phyloP scores from a whole-genome alignment of 2,329 filamentous ascomycete genomes.

The Parascedosporium putredinis region DNA sequence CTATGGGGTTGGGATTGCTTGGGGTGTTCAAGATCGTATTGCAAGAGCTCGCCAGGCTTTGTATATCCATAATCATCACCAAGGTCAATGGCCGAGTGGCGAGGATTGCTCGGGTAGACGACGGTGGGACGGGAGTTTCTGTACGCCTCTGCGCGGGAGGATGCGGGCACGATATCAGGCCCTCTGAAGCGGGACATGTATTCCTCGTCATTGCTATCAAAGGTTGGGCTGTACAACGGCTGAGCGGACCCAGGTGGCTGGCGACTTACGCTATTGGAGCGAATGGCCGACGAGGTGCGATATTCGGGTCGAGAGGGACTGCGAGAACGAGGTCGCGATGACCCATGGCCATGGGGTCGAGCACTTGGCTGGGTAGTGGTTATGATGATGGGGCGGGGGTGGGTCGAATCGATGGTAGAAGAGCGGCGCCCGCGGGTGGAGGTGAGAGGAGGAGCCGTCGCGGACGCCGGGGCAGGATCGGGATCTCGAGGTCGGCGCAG shows the following conservation, averaged over 20 bases:
- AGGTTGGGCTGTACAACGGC: conserved; percentile 30
- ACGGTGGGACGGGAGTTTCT: conserved; percentile 35
- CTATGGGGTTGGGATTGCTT: conserved; percentile 26
- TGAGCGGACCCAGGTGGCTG: conserved; percentile 16
- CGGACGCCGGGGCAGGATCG: conserved; percentile 27
- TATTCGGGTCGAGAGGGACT: conserved; percentile 44
- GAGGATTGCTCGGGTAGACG: conserved; percentile 31
- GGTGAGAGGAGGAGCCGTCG: no score
- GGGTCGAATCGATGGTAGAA: conserved; percentile 38
- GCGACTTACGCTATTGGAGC: conserved; percentile 36
- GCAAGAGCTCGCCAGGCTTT: conserved; percentile 49
- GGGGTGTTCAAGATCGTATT: conserved; percentile 49
- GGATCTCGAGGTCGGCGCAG: conserved; percentile 34
- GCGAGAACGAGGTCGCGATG: conserved; percentile 18
- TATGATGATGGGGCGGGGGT: conserved; percentile 44
- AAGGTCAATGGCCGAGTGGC: conserved; percentile 31
- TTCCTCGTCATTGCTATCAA: conserved; percentile 43
- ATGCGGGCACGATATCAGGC: conserved; percentile 16
- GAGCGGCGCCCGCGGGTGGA: conserved; percentile 24
- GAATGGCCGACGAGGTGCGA: conserved; percentile 44
- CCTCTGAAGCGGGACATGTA: conserved; percentile 23
- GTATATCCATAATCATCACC: conserved; percentile 55
- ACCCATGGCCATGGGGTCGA: conserved; percentile 28
- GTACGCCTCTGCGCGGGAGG: conserved; percentile 28
- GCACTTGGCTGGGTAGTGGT: conserved; percentile 39